These are phyloP conservation scores for Brettanomyces naardenensis DNA, from an alignment of 805 yeast genomes.

Conservation along the genomic window DNA sequence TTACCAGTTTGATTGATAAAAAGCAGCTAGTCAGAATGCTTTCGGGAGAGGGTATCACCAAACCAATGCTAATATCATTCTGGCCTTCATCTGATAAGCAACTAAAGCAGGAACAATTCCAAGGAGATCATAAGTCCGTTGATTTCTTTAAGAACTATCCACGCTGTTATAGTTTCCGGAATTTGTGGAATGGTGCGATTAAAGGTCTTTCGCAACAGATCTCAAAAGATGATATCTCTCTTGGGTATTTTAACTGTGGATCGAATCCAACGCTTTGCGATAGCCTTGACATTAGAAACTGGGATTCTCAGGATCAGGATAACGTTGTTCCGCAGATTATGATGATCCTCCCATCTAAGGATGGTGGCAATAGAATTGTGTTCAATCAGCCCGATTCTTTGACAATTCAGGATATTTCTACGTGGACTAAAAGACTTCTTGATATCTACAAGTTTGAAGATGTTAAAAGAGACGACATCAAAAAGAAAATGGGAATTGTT, in stretches of 20 bases:
- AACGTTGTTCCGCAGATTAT: conserved; percentile 18
- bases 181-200: conserved; percentile 51
- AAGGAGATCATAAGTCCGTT: conserved; percentile 26
- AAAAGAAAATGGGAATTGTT: conserved; percentile 14
- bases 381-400: conserved; percentile 21
- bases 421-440: conserved; percentile 40
- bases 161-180: conserved; percentile 43
- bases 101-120: conserved; percentile 26
- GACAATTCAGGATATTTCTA: conserved; percentile 25
- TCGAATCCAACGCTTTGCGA: conserved; percentile 43
- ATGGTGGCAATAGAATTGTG: conserved; percentile 39
- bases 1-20: conserved; percentile 17
- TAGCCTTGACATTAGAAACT: conserved; percentile 36
- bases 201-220: conserved; percentile 30
- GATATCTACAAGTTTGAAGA: conserved; percentile 37
- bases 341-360: conserved; percentile 45
- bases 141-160: conserved; percentile 35
- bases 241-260: conserved; percentile 54
- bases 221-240: conserved; percentile 9
- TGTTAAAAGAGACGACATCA: conserved; percentile 17
- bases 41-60: conserved; percentile 34
- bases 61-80: conserved; percentile 53
- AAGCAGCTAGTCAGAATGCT: conserved; percentile 39
- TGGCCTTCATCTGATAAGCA: conserved; percentile 51
- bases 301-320: conserved; percentile 14